phyloP scores from a whole-genome alignment of 371 early-diverging fungal genomes.

The Dinochytrium kinnereticum region DNA sequence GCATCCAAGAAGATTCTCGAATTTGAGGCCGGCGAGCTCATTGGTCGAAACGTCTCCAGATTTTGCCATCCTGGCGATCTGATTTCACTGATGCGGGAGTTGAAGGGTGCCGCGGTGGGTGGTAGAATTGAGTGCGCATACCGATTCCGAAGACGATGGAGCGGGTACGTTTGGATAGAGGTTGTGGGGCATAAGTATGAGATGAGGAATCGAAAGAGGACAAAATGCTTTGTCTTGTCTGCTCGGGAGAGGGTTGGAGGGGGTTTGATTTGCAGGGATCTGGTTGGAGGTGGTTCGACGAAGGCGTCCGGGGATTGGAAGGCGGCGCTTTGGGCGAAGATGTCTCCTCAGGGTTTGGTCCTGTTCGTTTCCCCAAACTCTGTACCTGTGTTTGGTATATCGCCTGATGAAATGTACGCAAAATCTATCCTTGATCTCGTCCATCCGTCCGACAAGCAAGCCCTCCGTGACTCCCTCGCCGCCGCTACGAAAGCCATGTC shows the following conservation, averaged over 20 bases:
- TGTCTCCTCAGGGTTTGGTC: conserved; percentile 64
- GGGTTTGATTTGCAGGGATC: conserved; percentile 33
- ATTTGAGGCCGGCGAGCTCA: conserved; percentile 55
- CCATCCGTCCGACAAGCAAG: not conserved
- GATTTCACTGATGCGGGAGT: conserved; percentile 64
- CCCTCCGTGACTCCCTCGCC: not conserved
- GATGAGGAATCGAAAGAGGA: conserved; percentile 62
- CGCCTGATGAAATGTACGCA: conserved; percentile 7
- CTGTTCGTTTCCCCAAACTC: conserved; percentile 39
- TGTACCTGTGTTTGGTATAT: conserved; percentile 7
- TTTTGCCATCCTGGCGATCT: conserved; percentile 61
- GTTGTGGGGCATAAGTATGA: conserved; percentile 60
- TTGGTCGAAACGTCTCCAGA: conserved; percentile 47
- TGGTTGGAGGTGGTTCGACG: not conserved
- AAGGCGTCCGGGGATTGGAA: conserved; percentile 4
- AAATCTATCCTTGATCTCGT: not conserved
- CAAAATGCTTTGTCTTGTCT: conserved; percentile 62
- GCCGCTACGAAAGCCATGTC: not conserved
- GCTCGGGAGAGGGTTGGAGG: conserved; percentile 57
- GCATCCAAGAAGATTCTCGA: conserved; percentile 49
- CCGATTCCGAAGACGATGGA: conserved; percentile 58
- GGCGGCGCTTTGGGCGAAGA: conserved; percentile 66
- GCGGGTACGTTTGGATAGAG: conserved; percentile 67
- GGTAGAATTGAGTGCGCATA: conserved; percentile 59
- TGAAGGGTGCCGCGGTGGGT: conserved; percentile 41